Evolutionary conservation across 1,284 basidiomycete species (phyloP), one percentile per base, ranked within the genome.

Genomic region (Ceratobasidium sp.): DNA sequence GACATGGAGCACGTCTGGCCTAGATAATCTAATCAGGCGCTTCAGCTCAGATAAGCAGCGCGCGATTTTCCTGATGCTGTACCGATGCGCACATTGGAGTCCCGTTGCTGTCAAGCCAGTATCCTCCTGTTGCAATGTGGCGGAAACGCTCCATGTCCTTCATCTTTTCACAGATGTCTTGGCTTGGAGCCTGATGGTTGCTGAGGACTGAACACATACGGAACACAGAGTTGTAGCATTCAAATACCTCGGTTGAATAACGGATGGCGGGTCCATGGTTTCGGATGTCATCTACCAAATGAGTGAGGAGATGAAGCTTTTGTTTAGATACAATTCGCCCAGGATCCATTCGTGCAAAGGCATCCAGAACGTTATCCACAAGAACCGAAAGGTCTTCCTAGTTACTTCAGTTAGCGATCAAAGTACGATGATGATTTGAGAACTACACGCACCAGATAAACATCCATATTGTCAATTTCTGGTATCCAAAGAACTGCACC

Each of bases 401-500:
- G 12, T n/a, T 55, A 46, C 20, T n/a, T 20, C 20, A 55, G 12
- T 46, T 58, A 53, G 68, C 3, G n/a, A 5, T 56, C 10, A 18
- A 53, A 58, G 13, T 18, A n/a, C 55, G n/a, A n/a, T n/a, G n/a
- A n/a, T n/a, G n/a, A n/a, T n/a, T n/a, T n/a, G n/a, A n/a, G n/a
- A 58, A 58, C 23, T 85, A 40, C 10, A 20, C 64, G 4, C 63
- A 84, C 83, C 23, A 81, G 39, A 56, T 84, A 84, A 4, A 2
- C 13, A 13, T 82, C 79, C 3, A 68, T 79, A 40, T 84, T 78
- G 0, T 78, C 44, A 28, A 85, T 85, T 15, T 80, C 63, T 1
- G 81, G 82, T 28, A 83, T 79, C 84, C 85, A 85, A 1, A 84
- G 61, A 84, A 78, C 0, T 83, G 83, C 0, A 81, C 81, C 0